These are phyloP conservation scores for Orbilia javanica DNA, from an alignment of 2,329 filamentous ascomycete genomes.

Conservation along the genomic window DNA sequence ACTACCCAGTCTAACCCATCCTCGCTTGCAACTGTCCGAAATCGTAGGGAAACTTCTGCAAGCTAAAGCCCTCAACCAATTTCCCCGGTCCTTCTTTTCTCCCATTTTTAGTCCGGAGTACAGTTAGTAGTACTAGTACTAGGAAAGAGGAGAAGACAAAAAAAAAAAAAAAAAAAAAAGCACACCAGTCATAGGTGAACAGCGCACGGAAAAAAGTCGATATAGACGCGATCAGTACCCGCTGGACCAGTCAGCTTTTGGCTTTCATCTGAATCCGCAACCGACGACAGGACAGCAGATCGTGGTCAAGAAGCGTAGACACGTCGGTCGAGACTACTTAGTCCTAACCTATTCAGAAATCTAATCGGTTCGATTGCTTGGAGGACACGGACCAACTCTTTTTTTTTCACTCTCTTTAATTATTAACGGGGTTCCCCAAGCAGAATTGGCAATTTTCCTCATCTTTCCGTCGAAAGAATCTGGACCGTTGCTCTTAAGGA, in stretches of 20 bases:
- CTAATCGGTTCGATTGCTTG: background rate
- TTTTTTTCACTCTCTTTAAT: background rate
- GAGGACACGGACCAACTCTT: constrained; percentile 10
- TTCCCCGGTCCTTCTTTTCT: constrained; percentile 26
- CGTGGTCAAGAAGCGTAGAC: constrained; percentile 22
- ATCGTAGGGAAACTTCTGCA: constrained; percentile 33
- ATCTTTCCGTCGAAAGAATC: constrained; percentile 11
- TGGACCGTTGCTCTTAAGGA: constrained; percentile 4
- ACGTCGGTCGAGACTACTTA: constrained; percentile 11
- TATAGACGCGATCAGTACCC: constrained; percentile 24
- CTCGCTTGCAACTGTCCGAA: constrained; percentile 56
- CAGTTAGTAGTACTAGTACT: background rate
- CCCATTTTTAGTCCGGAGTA: constrained; percentile 6
- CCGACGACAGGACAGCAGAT: constrained; percentile 21
- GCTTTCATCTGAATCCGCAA: constrained; percentile 32
- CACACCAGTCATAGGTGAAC: constrained; percentile 18
- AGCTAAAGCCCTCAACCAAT: constrained; percentile 38
- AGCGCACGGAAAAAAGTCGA: constrained; percentile 12
- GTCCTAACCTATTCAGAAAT: background rate
- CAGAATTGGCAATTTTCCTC: background rate
- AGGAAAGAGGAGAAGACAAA: background rate
- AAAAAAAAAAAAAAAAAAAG: constrained; percentile 12
- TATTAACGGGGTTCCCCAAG: background rate
- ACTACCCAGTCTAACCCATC: constrained; percentile 30
- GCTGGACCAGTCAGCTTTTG: constrained; percentile 20